A percentile compares a stretch with the other conserved stretches of the same genome.
Evolutionary conservation across 116 monocot genomes (phyloP).

Genomic region (Zostera marina): DNA sequence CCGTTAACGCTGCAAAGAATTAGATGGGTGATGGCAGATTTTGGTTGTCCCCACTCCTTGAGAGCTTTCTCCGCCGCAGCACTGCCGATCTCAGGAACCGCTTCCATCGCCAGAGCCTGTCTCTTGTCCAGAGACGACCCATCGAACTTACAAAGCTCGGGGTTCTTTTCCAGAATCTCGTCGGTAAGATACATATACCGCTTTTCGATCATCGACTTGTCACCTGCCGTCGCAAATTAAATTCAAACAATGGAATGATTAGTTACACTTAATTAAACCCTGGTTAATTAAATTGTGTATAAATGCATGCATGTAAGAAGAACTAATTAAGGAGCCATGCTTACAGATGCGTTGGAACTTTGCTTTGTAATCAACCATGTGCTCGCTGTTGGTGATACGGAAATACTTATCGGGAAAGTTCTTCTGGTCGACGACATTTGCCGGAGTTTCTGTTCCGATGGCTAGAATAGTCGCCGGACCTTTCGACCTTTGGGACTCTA

Average conservation of each 20-base stretch:
- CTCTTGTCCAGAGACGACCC: constrained; percentile 12
- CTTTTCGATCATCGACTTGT: constrained; percentile 18
- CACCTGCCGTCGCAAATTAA: constrained; percentile 6
- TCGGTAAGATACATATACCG: constrained; percentile 11
- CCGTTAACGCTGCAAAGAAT: constrained; percentile 28
- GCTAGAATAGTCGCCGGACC: constrained; percentile 15
- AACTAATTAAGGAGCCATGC: no score
- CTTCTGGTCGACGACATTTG: constrained; percentile 12
- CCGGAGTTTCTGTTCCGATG: constrained; percentile 20
- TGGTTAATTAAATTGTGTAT: no score
- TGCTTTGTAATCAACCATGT: constrained; percentile 13
- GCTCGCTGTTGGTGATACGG: constrained; percentile 26
- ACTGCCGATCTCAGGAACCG: constrained; percentile 6
- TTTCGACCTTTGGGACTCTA: not conserved
- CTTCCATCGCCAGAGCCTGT: constrained; percentile 4
- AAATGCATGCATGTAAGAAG: no score
- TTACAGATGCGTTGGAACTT: constrained; percentile 23
- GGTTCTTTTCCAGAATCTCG: constrained; percentile 12
- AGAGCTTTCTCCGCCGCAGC: constrained; percentile 13
- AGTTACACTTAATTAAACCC: no score
- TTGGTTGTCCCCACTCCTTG: constrained; percentile 5
- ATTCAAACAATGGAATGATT: no score
- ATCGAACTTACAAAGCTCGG: not conserved
- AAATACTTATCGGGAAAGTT: constrained; percentile 24
- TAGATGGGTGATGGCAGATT: constrained; percentile 29